Percentiles rank a stretch among this genome's conserved stretches.
phyloP scores from a whole-genome alignment of 148 eudicot genomes.

The Rhododendron molle region DNA sequence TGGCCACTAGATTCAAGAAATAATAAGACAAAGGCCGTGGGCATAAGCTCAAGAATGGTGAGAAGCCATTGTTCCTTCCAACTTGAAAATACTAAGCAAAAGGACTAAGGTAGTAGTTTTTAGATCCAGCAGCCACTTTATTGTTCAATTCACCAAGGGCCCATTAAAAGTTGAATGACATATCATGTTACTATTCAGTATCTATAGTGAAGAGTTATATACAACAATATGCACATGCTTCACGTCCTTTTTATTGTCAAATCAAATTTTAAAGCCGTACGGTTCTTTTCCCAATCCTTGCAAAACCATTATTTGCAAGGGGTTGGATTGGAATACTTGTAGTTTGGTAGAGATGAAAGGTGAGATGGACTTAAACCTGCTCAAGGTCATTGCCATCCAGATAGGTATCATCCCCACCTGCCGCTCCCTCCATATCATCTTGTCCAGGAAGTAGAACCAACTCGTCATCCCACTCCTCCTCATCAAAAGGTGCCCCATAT shows the following conservation, averaged over 20 bases:
- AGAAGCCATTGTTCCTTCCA: neutral
- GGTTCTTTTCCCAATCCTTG: neutral
- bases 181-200: too few relatives aligned
- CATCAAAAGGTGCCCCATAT: neutral
- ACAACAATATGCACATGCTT: neutral
- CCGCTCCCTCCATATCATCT: neutral
- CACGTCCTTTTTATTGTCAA: neutral
- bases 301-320: neutral
- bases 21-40: neutral
- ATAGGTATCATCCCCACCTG: neutral
- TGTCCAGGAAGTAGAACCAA: neutral
- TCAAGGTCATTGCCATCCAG: neutral
- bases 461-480: neutral
- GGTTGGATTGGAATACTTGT: neutral
- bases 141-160: neutral
- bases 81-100: neutral
- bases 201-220: neutral
- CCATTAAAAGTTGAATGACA: neutral
- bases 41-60: neutral
- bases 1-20: neutral
- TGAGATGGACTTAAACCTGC: neutral
- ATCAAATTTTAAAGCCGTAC: neutral
- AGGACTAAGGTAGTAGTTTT: neutral
- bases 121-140: neutral
- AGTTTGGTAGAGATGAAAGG: neutral